Conservation (phyloP, 2,329 filamentous ascomycete genomes). For the Arthrocladium fulminans region DNA sequence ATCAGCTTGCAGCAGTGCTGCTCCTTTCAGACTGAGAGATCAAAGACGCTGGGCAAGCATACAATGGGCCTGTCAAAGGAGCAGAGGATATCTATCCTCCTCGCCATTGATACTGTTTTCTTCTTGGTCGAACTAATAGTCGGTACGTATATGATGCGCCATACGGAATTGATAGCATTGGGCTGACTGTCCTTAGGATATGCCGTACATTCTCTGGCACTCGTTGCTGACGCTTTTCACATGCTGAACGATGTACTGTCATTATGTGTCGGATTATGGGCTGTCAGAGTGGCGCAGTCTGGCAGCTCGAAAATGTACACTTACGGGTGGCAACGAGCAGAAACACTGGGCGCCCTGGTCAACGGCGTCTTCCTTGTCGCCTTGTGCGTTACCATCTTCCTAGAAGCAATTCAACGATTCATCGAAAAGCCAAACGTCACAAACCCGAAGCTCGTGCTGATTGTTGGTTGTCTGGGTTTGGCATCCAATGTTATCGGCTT, state of each 20-base stretch:
- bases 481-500: conserved; percentile 83
- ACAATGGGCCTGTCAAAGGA: conserved; percentile 65
- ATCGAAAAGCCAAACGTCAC: conserved; percentile 81
- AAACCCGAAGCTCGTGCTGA: conserved; percentile 77
- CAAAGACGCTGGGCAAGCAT: conserved; percentile 2
- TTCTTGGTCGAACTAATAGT: conserved; percentile 81
- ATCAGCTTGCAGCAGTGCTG: conserved; percentile 21
- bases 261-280: conserved; percentile 85
- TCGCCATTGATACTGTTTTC: conserved; percentile 80
- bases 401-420: conserved; percentile 87
- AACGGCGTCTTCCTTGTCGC: conserved; percentile 97
- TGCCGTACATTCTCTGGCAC: conserved; percentile 77
- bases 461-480: conserved; percentile 79
- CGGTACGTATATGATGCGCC: too few relatives aligned
- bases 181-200: conserved; percentile 57
- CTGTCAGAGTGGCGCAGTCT: conserved; percentile 77
- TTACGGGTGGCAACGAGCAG: conserved; percentile 94
- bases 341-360: conserved; percentile 91
- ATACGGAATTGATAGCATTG: too few relatives aligned
- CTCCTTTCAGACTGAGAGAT: conserved; percentile 7
- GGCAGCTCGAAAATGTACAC: conserved; percentile 86
- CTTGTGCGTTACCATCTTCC: conserved; percentile 88
- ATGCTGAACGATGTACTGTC: conserved; percentile 99
- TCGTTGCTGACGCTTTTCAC: conserved; percentile 95
- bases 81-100: conserved; percentile 83